Percentiles rank a stretch among this genome's conserved stretches.
Evolutionary conservation across 805 yeast species (phyloP).

Genomic region (Hermanozyma aechmeae): DNA sequence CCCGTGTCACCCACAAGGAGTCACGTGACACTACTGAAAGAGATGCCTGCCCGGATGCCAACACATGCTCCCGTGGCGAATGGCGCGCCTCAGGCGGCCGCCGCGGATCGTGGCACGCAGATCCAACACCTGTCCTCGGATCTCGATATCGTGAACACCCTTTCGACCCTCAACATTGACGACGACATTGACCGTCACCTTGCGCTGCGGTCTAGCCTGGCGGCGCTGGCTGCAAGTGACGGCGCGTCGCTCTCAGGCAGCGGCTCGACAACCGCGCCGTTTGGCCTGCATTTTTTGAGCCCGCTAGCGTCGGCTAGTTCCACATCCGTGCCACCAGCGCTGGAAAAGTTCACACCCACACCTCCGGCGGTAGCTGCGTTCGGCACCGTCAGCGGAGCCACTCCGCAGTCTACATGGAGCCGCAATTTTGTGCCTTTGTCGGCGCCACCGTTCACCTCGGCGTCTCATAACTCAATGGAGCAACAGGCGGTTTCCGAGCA

Average conservation of each 20-base stretch:
- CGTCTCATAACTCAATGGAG: no score
- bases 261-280: neutral
- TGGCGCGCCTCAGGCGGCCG: no score
- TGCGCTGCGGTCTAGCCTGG: neutral
- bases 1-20: no score
- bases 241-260: neutral
- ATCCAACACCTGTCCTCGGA: no score
- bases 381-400: slow-evolving; percentile 6
- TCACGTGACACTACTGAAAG: no score
- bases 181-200: slow-evolving; percentile 17
- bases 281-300: neutral
- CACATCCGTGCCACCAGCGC: no score
- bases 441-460: slow-evolving; percentile 29
- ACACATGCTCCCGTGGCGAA: no score
- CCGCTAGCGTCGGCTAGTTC: no score
- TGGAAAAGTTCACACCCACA: slow-evolving; percentile 21
- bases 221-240: neutral
- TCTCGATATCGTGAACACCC: slow-evolving; percentile 40
- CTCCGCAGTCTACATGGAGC: slow-evolving; percentile 31
- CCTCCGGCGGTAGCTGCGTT: slow-evolving; percentile 10
- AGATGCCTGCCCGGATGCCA: no score
- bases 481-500: no score
- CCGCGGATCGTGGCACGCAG: no score
- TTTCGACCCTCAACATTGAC: slow-evolving; percentile 37
- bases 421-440: slow-evolving; percentile 22